phyloP scores from a whole-genome alignment of 257 asterid genomes.

The Nicotiana knightiana region DNA sequence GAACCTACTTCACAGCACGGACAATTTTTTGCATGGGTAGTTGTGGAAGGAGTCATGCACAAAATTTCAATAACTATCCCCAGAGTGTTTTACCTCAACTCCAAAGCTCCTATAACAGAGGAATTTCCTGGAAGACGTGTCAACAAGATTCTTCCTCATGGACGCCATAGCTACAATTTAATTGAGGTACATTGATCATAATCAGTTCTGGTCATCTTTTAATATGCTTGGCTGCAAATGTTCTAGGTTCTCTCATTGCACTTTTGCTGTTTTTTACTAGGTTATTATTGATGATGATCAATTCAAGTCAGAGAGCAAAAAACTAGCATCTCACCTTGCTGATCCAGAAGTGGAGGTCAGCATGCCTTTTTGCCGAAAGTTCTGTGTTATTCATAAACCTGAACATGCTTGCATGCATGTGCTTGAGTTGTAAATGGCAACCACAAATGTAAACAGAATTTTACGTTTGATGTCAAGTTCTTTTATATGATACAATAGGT shows the following conservation, averaged over 20 bases:
- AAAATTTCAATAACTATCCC: constrained; percentile 72
- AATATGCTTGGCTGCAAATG: neutral
- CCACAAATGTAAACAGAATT: neutral
- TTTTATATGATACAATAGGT: neutral
- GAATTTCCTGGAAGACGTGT: constrained; percentile 94
- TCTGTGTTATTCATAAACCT: neutral
- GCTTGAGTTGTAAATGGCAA: neutral
- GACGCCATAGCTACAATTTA: constrained; percentile 70
- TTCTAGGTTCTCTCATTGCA: neutral
- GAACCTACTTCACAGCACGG: constrained; percentile 66
- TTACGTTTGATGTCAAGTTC: constrained; percentile 3
- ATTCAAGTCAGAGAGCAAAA: constrained; percentile 80
- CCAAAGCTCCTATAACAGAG: constrained; percentile 92
- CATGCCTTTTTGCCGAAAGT: constrained; percentile 7
- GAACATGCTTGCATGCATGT: constrained; percentile 12
- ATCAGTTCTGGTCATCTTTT: neutral
- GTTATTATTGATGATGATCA: constrained; percentile 86
- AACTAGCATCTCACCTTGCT: constrained; percentile 88
- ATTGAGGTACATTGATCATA: constrained; percentile 56
- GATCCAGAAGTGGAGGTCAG: constrained; percentile 98
- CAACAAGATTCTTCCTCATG: constrained; percentile 92
- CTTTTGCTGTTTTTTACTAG: constrained; percentile 29
- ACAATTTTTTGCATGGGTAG: constrained; percentile 85
- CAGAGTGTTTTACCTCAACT: constrained; percentile 85
- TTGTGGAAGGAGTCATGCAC: constrained; percentile 84